Percentiles rank a stretch among this genome's conserved stretches.
Evolutionary conservation across 176 grass and related monocot genomes (phyloP).

Genomic region (Ananas comosus): DNA sequence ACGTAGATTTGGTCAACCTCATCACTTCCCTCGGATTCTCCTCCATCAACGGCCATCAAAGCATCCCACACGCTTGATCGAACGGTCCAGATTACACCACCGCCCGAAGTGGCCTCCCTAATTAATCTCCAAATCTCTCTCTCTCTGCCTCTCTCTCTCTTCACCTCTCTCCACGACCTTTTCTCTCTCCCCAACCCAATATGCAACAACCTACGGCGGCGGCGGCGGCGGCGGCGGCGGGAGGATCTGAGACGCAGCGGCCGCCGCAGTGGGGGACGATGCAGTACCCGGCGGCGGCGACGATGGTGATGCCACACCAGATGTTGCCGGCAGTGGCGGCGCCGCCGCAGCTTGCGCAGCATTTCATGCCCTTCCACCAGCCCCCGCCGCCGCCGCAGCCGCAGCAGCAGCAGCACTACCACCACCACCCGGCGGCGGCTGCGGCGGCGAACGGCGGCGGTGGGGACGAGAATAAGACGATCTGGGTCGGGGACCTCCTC

Average conservation of each 20-base stretch:
- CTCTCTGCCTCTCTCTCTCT: conserved; percentile 27
- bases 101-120: conserved; percentile 40
- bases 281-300: conserved; percentile 51
- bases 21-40: not conserved
- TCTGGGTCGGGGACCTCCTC: conserved; percentile 99
- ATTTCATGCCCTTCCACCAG: conserved; percentile 73
- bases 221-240: conserved; percentile 33
- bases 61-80: conserved; percentile 32
- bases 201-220: not conserved
- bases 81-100: conserved; percentile 25
- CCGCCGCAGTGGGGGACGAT: conserved; percentile 54
- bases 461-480: conserved; percentile 86
- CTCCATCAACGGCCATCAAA: conserved; percentile 8
- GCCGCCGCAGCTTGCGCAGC: conserved; percentile 63
- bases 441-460: conserved; percentile 21
- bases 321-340: conserved; percentile 28
- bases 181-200: conserved; percentile 9
- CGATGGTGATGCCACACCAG: conserved; percentile 87
- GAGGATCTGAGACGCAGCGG: conserved; percentile 31
- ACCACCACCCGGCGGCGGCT: conserved; percentile 1
- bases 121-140: conserved; percentile 28
- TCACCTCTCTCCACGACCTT: not conserved
- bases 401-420: not conserved
- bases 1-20: conserved; percentile 58
- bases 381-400: conserved; percentile 21